Percentiles rank a stretch among this genome's conserved stretches.
These are phyloP conservation scores for Gracilaria caudata DNA, from an alignment of 23 red algal genomes.

Conservation along the genomic window DNA sequence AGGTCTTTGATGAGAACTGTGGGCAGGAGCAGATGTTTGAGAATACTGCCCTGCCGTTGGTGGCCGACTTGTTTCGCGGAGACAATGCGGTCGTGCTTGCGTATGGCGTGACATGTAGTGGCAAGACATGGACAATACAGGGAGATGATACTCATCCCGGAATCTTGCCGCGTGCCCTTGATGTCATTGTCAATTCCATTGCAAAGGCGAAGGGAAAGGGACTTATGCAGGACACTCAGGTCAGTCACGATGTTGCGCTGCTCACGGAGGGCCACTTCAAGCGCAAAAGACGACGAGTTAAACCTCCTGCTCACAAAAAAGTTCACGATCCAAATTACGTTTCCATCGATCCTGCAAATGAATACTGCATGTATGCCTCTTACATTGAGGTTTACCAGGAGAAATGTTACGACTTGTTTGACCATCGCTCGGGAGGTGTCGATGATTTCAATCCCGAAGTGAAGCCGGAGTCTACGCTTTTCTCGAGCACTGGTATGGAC, in stretches of 20 bases:
- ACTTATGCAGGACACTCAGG: slow-evolving; percentile 33
- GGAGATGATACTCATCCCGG: slow-evolving; percentile 63
- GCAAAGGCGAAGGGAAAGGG: slow-evolving; percentile 55
- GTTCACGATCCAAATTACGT: slow-evolving; percentile 57
- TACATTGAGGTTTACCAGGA: slow-evolving; percentile 87
- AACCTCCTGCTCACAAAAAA: background rate
- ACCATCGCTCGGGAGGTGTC: background rate
- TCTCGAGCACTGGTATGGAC: background rate
- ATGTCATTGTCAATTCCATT: slow-evolving; percentile 88
- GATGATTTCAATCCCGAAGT: slow-evolving; percentile 11
- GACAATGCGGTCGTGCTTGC: slow-evolving; percentile 89
- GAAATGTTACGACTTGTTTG: slow-evolving; percentile 80
- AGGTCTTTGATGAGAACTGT: slow-evolving; percentile 23
- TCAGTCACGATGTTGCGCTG: slow-evolving; percentile 43
- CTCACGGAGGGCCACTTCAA: background rate
- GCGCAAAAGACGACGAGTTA: slow-evolving; percentile 2
- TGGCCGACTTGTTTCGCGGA: slow-evolving; percentile 65
- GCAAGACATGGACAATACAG: slow-evolving; percentile 96
- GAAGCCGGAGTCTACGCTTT: background rate
- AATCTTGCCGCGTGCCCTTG: slow-evolving; percentile 84
- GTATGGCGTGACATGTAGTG: slow-evolving; percentile 88
- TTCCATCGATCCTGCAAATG: slow-evolving; percentile 20
- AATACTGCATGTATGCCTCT: slow-evolving; percentile 55
- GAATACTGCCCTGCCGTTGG: slow-evolving; percentile 40
- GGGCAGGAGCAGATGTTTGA: slow-evolving; percentile 51